These are phyloP conservation scores for Sarocladium oryzae DNA, from an alignment of 2,329 filamentous ascomycete species.

Conservation along the genomic window DNA sequence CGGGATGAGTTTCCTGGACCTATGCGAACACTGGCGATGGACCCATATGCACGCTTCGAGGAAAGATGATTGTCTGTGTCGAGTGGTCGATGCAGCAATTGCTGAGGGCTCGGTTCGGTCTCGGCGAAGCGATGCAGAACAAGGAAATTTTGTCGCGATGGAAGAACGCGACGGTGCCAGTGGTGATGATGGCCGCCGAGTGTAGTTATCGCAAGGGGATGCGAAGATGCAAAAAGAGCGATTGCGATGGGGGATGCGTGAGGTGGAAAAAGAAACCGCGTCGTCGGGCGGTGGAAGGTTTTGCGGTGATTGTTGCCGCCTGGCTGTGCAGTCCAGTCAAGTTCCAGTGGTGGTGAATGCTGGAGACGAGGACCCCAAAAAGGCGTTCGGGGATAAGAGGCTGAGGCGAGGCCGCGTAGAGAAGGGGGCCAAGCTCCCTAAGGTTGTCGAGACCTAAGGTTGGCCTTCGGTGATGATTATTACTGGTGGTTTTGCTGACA, in stretches of 20 bases:
- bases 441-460: not conserved
- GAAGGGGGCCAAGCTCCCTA: not conserved
- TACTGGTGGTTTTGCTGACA: not conserved
- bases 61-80: not conserved
- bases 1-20: conserved; percentile 8
- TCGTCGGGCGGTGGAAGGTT: not conserved
- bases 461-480: not conserved
- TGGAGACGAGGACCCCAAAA: not conserved
- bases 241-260: not conserved
- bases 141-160: conserved; percentile 6
- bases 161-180: not conserved
- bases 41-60: conserved; percentile 8
- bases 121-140: not conserved
- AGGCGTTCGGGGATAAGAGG: conserved; percentile 9
- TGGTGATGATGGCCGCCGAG: not conserved
- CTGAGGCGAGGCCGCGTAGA: conserved; percentile 8
- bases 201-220: not conserved
- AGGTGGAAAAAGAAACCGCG: conserved; percentile 1
- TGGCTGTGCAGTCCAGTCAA: not conserved
- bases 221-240: not conserved
- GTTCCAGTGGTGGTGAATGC: not conserved
- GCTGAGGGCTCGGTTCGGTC: not conserved
- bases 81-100: not conserved
- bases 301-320: conserved; percentile 8
- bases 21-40: conserved; percentile 5